A percentile compares a stretch with the other conserved stretches of the same genome.
phyloP scores from a whole-genome alignment of 148 eudicot genomes.

The Rhododendron molle region DNA sequence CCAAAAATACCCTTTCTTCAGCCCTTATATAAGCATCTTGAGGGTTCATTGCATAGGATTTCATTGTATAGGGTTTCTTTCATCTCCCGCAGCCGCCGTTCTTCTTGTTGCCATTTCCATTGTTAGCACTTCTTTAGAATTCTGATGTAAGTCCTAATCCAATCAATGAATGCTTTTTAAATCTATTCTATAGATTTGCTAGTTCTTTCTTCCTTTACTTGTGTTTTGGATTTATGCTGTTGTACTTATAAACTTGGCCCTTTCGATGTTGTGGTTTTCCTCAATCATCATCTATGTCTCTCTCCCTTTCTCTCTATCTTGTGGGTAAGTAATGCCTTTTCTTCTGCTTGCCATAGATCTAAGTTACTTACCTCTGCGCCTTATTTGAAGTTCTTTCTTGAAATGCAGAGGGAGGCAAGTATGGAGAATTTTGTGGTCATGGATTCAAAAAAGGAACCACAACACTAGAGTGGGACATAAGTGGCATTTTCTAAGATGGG shows the following conservation, averaged over 20 bases:
- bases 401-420: too few species aligned
- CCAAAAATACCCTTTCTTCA: not conserved
- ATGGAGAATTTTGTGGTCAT: too few species aligned
- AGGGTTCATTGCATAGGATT: not conserved
- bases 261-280: not conserved
- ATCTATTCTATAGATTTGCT: not conserved
- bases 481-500: not conserved
- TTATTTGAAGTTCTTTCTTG: too few species aligned
- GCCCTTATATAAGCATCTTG: not conserved
- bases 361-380: too few species aligned
- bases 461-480: too few species aligned
- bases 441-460: too few species aligned
- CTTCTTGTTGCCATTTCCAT: not conserved
- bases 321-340: too few species aligned
- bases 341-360: too few species aligned
- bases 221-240: not conserved
- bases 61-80: not conserved
- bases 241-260: not conserved
- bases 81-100: not conserved
- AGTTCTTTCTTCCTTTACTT: not conserved
- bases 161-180: not conserved
- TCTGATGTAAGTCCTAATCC: conserved; percentile 3
- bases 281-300: not conserved
- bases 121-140: conserved; percentile 1
- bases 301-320: too few species aligned